Conservation (phyloP, 1,284 basidiomycete genomes). For the Uromyces viciae-fabae region DNA sequence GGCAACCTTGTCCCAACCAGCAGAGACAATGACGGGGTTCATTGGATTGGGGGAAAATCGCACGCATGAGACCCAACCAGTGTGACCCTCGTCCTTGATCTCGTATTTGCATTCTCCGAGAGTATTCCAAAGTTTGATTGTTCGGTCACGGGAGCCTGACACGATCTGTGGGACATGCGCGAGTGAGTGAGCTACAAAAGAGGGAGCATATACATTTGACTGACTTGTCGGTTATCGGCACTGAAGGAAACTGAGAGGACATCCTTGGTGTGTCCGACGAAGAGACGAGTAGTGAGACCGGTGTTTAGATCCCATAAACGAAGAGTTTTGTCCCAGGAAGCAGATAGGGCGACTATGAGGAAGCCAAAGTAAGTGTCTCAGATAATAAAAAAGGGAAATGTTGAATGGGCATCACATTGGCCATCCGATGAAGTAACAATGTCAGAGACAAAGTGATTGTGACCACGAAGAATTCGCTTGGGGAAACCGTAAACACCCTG, state of each 20-base stretch:
- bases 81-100: slow-evolving; percentile 97
- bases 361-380: background rate
- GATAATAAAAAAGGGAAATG: background rate
- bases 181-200: slow-evolving; percentile 65
- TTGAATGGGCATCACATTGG: slow-evolving; percentile 25
- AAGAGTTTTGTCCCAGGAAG: slow-evolving; percentile 99
- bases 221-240: slow-evolving; percentile 53
- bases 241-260: slow-evolving; percentile 68
- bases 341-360: slow-evolving; percentile 80
- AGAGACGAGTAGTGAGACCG: slow-evolving; percentile 86
- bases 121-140: slow-evolving; percentile 99
- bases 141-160: slow-evolving; percentile 90
- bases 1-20: slow-evolving; percentile 99
- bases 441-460: slow-evolving; percentile 99
- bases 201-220: background rate
- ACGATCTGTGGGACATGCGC: slow-evolving; percentile 97
- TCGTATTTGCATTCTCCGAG: slow-evolving; percentile 99
- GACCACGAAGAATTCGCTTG: slow-evolving; percentile 94
- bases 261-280: slow-evolving; percentile 96
- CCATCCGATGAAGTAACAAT: slow-evolving; percentile 63
- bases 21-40: slow-evolving; percentile 98
- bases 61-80: slow-evolving; percentile 98
- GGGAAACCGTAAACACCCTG: slow-evolving; percentile 80
- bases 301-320: slow-evolving; percentile 99
- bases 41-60: slow-evolving; percentile 97